phyloP scores from a whole-genome alignment of 257 asterid species.

The Plantago ovata region DNA sequence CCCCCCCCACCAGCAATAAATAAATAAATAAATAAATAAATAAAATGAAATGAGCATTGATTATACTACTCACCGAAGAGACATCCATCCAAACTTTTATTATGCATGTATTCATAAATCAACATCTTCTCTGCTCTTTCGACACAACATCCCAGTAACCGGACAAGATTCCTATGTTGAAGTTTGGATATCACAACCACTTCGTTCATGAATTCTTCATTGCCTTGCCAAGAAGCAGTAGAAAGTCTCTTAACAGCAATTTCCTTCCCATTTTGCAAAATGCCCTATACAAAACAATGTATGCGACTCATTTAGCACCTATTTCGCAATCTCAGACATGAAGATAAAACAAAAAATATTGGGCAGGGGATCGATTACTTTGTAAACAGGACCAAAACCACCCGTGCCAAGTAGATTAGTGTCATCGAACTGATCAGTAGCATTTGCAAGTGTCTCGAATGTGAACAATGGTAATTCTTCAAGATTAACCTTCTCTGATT shows the following conservation, averaged over 20 bases:
- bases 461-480: background rate
- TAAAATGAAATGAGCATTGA: background rate
- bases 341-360: too few species aligned
- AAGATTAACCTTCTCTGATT: constrained; percentile 15
- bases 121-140: constrained; percentile 41
- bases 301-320: background rate
- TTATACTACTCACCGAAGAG: constrained; percentile 36
- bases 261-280: constrained; percentile 24
- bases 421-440: background rate
- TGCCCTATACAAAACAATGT: constrained; percentile 24
- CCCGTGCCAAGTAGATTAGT: constrained; percentile 20
- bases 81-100: constrained; percentile 39
- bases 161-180: constrained; percentile 45
- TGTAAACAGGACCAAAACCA: constrained; percentile 22
- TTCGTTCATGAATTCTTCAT: constrained; percentile 40
- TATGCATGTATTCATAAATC: too few species aligned
- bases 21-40: background rate
- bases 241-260: constrained; percentile 49
- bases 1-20: too few species aligned
- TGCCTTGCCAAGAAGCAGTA: constrained; percentile 34
- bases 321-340: background rate
- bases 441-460: background rate
- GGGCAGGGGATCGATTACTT: background rate
- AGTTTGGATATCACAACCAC: constrained; percentile 41
- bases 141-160: constrained; percentile 36